Percentiles rank a stretch among this genome's conserved stretches.
These are phyloP conservation scores for Artomyces pyxidatus DNA, from an alignment of 768 basidiomycete genomes.

Conservation along the genomic window DNA sequence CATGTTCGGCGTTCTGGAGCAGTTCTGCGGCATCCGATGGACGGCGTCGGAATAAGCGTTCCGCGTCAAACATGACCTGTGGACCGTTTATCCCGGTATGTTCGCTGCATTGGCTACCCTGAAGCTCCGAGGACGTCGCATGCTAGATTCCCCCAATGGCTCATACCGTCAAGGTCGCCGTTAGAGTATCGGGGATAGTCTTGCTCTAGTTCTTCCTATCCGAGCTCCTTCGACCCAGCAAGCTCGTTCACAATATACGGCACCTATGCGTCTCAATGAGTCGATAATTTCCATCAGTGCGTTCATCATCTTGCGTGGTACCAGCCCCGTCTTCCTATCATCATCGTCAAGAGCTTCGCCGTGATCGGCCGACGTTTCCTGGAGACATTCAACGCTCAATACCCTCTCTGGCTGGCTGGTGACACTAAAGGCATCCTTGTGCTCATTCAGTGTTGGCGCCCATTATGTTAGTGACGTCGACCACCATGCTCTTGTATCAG, in stretches of 20 bases:
- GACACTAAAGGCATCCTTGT: constrained; percentile 79
- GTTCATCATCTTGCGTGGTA: constrained; percentile 71
- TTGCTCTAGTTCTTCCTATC: constrained; percentile 79
- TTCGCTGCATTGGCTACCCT: constrained; percentile 61
- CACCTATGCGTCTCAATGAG: constrained; percentile 79
- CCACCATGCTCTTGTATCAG: too few species aligned
- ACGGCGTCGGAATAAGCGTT: constrained; percentile 83
- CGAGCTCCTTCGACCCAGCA: constrained; percentile 67
- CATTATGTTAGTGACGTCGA: too few species aligned
- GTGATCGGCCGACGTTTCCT: constrained; percentile 84
- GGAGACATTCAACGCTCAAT: constrained; percentile 89
- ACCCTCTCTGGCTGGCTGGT: constrained; percentile 78
- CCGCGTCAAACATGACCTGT: constrained; percentile 82
- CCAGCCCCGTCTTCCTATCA: constrained; percentile 62
- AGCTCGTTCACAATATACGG: constrained; percentile 81
- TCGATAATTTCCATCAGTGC: constrained; percentile 73
- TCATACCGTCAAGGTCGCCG: constrained; percentile 36
- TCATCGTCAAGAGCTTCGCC: constrained; percentile 61
- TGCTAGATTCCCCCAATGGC: constrained; percentile 62
- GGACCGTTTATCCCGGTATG: constrained; percentile 87
- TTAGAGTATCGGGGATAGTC: constrained; percentile 42
- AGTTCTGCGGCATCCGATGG: constrained; percentile 73
- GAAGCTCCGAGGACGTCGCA: constrained; percentile 64
- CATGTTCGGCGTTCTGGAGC: constrained; percentile 54
- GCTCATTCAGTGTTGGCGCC: constrained; percentile 75